Evolutionary conservation across 83 land plant species (phyloP).

Genomic region (Thuja plicata): DNA sequence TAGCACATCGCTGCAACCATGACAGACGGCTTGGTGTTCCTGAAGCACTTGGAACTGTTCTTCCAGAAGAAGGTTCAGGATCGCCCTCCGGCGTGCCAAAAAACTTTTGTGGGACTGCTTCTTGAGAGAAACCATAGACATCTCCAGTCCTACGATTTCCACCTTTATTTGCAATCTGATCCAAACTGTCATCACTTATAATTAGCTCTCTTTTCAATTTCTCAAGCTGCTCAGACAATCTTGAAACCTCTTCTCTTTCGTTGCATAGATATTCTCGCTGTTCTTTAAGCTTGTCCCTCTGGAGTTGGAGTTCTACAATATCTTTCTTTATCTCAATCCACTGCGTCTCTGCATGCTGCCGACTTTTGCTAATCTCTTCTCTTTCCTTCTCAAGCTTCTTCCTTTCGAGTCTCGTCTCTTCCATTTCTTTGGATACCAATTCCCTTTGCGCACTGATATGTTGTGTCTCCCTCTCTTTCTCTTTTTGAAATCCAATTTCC

Average conservation of each 20-base stretch:
- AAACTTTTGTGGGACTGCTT: conserved; percentile 1
- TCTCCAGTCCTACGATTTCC: conserved; percentile 15
- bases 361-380: conserved; percentile 33
- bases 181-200: conserved; percentile 36
- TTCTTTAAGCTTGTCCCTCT: conserved; percentile 66
- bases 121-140: conserved; percentile 27
- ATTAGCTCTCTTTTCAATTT: conserved; percentile 53
- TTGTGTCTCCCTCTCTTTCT: conserved; percentile 50
- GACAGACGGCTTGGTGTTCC: conserved; percentile 55
- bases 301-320: conserved; percentile 66
- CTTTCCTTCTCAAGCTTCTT: conserved; percentile 59
- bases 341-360: conserved; percentile 53
- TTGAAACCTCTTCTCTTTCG: conserved; percentile 60
- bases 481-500: conserved; percentile 51
- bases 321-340: conserved; percentile 71
- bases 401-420: conserved; percentile 46
- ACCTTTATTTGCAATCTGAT: conserved; percentile 34
- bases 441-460: conserved; percentile 38
- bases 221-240: conserved; percentile 55
- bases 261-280: conserved; percentile 59
- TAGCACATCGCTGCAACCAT: conserved; percentile 74
- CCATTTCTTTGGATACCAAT: conserved; percentile 44
- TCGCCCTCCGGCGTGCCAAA: conserved; percentile 6
- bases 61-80: conserved; percentile 18
- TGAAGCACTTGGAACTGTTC: conserved; percentile 25